Conservation (phyloP, 768 basidiomycete genomes). For the Rhodocollybia butyracea region DNA sequence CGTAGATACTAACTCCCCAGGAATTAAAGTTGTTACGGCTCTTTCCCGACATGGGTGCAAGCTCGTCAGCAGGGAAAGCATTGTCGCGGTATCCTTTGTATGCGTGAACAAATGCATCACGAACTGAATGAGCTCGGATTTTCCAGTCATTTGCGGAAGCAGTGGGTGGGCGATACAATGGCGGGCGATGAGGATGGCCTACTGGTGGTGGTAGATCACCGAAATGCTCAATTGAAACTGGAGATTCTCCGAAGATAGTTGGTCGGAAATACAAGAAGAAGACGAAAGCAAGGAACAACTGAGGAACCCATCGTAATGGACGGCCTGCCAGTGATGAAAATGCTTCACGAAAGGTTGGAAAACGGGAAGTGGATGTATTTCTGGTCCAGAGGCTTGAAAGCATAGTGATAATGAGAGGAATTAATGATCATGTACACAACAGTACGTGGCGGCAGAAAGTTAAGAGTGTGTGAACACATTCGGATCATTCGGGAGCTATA, state of each 20-base stretch:
- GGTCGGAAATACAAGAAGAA: constrained; percentile 7
- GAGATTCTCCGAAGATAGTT: background rate
- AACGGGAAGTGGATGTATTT: background rate
- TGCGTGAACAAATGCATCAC: constrained; percentile 53
- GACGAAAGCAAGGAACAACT: background rate
- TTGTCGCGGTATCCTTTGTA: constrained; percentile 47
- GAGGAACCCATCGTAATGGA: constrained; percentile 7
- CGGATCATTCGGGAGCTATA: too few relatives aligned
- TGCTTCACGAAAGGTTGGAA: constrained; percentile 1
- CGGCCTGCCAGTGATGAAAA: constrained; percentile 6
- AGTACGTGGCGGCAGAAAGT: too few relatives aligned
- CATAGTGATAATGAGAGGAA: background rate
- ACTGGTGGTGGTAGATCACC: constrained; percentile 2
- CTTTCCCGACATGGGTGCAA: constrained; percentile 40
- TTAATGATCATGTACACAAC: constrained; percentile 1
- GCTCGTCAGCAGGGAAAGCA: constrained; percentile 54
- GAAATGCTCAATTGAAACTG: background rate
- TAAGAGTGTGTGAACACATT: too few relatives aligned
- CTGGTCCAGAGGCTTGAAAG: background rate
- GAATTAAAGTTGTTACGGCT: constrained; percentile 51
- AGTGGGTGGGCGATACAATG: constrained; percentile 2
- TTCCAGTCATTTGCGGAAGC: constrained; percentile 27
- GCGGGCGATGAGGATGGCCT: constrained; percentile 6
- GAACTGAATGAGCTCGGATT: constrained; percentile 42
- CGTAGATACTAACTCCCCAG: constrained; percentile 68